Conservation (phyloP, 345 rosid genomes). For the Xanthoceras sorbifolium region DNA sequence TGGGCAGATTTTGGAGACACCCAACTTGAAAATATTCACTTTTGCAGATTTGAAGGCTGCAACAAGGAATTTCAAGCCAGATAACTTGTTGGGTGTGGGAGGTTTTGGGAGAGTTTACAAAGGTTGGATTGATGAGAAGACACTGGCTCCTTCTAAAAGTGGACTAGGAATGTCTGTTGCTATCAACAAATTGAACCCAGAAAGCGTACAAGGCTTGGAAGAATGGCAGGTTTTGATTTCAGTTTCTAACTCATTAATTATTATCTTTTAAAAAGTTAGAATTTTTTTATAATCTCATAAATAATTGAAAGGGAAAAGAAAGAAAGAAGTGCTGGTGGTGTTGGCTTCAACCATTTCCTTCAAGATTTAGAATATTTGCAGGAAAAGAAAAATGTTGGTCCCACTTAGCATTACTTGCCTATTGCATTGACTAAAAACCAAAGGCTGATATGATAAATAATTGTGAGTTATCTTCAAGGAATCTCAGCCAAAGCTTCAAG, state of each 20-base stretch:
- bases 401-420: slow-evolving; percentile 12
- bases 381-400: slow-evolving; percentile 9
- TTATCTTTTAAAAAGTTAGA: neutral
- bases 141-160: slow-evolving; percentile 52
- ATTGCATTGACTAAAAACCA: slow-evolving; percentile 8
- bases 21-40: slow-evolving; percentile 48
- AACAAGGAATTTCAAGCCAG: slow-evolving; percentile 61
- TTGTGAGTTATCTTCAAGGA: neutral
- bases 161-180: slow-evolving; percentile 71
- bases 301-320: neutral
- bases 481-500: neutral
- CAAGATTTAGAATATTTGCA: neutral
- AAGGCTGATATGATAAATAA: neutral
- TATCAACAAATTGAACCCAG: slow-evolving; percentile 70
- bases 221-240: slow-evolving; percentile 76
- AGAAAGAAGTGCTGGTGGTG: neutral
- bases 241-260: neutral
- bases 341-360: neutral
- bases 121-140: slow-evolving; percentile 76
- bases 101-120: slow-evolving; percentile 84
- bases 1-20: slow-evolving; percentile 37
- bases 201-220: slow-evolving; percentile 68
- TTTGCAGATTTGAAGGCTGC: slow-evolving; percentile 60
- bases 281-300: neutral
- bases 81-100: slow-evolving; percentile 76